phyloP scores from a whole-genome alignment of 371 early-diverging fungal species.

The Mortierella polycephala region DNA sequence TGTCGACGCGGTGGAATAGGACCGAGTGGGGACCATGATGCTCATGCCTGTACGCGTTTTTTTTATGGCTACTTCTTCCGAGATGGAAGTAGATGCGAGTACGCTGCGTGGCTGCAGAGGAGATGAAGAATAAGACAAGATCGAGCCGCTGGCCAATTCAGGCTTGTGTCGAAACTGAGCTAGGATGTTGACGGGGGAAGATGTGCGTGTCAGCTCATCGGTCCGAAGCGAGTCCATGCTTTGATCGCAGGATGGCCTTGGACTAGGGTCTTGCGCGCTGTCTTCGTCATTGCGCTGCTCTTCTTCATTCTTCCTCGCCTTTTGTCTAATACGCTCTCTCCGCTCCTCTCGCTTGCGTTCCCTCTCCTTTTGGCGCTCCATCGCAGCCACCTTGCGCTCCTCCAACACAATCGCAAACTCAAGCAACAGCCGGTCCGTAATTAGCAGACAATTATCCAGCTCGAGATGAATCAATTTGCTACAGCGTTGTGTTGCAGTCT shows the following conservation, averaged over 20 bases:
- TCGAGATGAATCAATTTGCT: constrained; percentile 28
- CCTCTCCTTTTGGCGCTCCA: constrained; percentile 23
- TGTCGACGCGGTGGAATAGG: constrained; percentile 15
- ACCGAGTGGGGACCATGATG: constrained; percentile 38
- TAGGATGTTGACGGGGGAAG: constrained; percentile 40
- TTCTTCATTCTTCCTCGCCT: constrained; percentile 7
- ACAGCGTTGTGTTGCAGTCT: constrained; percentile 20
- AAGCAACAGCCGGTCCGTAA: constrained; percentile 38
- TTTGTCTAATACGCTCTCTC: constrained; percentile 35
- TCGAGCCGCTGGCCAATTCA: constrained; percentile 12
- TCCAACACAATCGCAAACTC: constrained; percentile 51
- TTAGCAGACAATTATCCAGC: constrained; percentile 43
- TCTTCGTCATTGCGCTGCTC: background rate
- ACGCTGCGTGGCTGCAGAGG: constrained; percentile 45
- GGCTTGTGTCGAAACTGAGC: constrained; percentile 21
- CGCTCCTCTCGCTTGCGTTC: constrained; percentile 39
- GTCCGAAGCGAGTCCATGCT: background rate
- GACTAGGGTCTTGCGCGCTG: background rate
- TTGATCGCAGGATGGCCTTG: constrained; percentile 3
- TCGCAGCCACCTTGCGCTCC: constrained; percentile 28
- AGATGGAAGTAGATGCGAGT: constrained; percentile 38
- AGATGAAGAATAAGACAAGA: constrained; percentile 33
- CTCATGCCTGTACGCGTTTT: constrained; percentile 38
- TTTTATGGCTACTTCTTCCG: constrained; percentile 47
- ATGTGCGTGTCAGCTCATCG: constrained; percentile 8